Percentiles rank a stretch among this genome's conserved stretches.
Evolutionary conservation across 2,329 filamentous ascomycete genomes (phyloP).

Genomic region (Penicillium sclerotigenum): DNA sequence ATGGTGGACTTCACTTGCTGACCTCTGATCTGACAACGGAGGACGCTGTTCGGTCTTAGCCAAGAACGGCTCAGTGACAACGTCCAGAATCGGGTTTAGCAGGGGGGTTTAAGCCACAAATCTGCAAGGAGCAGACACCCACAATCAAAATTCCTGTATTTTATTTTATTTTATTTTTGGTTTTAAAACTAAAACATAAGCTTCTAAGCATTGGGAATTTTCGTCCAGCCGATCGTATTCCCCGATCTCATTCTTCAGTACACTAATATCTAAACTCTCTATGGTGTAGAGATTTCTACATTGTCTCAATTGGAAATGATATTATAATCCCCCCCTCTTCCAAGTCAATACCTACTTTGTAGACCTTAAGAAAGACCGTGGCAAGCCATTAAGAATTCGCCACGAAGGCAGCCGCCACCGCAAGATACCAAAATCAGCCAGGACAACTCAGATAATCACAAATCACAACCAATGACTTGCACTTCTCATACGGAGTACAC

Average conservation of each 20-base stretch:
- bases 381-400: conserved; percentile 6
- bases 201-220: neutral
- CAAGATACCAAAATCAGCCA: neutral
- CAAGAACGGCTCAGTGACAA: neutral
- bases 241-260: neutral
- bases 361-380: neutral
- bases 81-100: neutral
- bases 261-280: neutral
- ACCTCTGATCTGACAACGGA: neutral
- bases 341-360: neutral
- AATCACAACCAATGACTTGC: neutral
- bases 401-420: conserved; percentile 6
- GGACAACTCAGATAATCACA: neutral
- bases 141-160: neutral
- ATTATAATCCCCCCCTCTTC: too few species aligned
- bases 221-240: neutral
- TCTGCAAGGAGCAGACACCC: conserved; percentile 4
- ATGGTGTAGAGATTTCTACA: neutral
- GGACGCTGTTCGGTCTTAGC: neutral
- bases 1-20: neutral
- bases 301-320: neutral
- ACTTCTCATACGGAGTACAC: too few species aligned
- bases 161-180: neutral
- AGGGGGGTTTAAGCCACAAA: conserved; percentile 1
- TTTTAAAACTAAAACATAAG: neutral